A percentile compares a stretch with the other conserved stretches of the same genome.
Conservation (phyloP, 345 rosid genomes). For the Gossypium sturtianum region DNA sequence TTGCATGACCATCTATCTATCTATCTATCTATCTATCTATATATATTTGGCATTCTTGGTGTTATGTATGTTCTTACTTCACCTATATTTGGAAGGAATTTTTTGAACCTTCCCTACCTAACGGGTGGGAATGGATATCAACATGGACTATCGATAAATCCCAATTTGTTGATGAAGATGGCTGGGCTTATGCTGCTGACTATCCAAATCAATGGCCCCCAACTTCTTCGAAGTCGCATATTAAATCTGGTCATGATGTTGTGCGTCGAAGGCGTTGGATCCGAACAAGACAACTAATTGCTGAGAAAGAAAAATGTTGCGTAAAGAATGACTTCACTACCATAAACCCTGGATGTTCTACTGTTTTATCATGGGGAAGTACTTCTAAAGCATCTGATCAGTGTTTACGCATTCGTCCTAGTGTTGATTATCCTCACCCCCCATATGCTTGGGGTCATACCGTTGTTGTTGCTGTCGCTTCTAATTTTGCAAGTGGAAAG, state of each 20-base stretch:
- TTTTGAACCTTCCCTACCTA: conserved; percentile 48
- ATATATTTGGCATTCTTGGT: neutral
- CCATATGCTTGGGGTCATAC: conserved; percentile 69
- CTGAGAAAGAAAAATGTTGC: conserved; percentile 19
- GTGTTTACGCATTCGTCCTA: conserved; percentile 69
- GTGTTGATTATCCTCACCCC: conserved; percentile 38
- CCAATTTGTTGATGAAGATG: conserved; percentile 44
- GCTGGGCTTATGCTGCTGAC: conserved; percentile 62
- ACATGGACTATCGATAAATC: conserved; percentile 57
- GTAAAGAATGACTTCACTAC: conserved; percentile 23
- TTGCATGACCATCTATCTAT: neutral
- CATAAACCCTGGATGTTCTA: conserved; percentile 62
- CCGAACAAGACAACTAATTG: conserved; percentile 37
- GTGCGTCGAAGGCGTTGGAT: conserved; percentile 59
- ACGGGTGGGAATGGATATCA: conserved; percentile 63
- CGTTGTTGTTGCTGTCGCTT: conserved; percentile 41
- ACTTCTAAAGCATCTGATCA: conserved; percentile 59
- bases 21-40: neutral
- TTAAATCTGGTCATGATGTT: conserved; percentile 34
- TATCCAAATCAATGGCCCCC: conserved; percentile 49
- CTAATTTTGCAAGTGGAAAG: conserved; percentile 51
- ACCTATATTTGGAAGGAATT: conserved; percentile 39
- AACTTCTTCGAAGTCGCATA: conserved; percentile 25
- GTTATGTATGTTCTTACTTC: neutral
- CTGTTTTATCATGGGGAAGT: conserved; percentile 81